phyloP scores from a whole-genome alignment of 495 filamentous ascomycete genomes.

The Aspergillus saccharolyticus region DNA sequence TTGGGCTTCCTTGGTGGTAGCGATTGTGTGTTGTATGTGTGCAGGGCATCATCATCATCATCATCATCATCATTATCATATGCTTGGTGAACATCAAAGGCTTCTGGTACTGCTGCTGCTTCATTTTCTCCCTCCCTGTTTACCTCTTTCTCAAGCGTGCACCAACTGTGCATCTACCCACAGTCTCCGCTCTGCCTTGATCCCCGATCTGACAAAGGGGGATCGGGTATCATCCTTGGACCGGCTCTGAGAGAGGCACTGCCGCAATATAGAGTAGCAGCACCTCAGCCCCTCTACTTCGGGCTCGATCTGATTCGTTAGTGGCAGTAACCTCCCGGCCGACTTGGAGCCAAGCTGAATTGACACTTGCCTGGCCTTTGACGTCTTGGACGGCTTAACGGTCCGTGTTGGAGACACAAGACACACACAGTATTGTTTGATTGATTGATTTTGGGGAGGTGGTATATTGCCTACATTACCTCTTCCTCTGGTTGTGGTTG shows the following conservation, averaged over 20 bases:
- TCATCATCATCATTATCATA: no score
- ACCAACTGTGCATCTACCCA: background rate
- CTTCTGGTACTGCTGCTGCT: no score
- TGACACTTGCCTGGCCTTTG: constrained; percentile 10
- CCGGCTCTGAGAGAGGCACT: background rate
- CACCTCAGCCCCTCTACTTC: constrained; percentile 9
- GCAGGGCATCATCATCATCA: no score
- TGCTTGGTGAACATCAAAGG: no score
- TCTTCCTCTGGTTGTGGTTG: background rate
- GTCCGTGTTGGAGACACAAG: background rate
- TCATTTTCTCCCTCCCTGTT: background rate
- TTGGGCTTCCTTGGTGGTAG: background rate
- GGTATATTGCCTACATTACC: background rate
- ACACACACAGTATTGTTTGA: no score
- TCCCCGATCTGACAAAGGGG: background rate
- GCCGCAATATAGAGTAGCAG: constrained; percentile 10
- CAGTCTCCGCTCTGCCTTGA: background rate
- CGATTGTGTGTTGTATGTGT: background rate
- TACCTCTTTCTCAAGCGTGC: background rate
- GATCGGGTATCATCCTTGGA: background rate
- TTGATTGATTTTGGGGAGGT: background rate
- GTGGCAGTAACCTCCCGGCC: constrained; percentile 21
- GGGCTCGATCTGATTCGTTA: constrained; percentile 22
- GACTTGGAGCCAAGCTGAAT: constrained; percentile 20
- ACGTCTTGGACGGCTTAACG: background rate